These are phyloP conservation scores for Orbilia oligospora DNA, from an alignment of 2,329 filamentous ascomycete species.

Conservation along the genomic window DNA sequence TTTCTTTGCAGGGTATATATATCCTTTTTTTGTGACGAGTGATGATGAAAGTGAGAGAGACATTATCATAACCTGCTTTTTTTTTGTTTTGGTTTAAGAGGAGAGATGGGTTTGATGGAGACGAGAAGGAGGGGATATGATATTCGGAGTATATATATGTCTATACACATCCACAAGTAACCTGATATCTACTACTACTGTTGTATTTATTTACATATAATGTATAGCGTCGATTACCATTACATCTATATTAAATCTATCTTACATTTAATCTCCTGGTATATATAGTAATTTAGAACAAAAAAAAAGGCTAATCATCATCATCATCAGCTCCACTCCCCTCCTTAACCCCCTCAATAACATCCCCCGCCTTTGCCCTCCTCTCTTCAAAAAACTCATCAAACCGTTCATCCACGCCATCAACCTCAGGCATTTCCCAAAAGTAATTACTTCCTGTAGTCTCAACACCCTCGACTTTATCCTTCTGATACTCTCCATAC, in stretches of 20 bases:
- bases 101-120: background rate
- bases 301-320: too few relatives aligned
- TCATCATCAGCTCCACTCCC: constrained; percentile 16
- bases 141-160: constrained; percentile 12
- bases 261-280: background rate
- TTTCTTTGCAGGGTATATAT: background rate
- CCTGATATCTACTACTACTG: background rate
- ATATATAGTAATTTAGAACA: too few relatives aligned
- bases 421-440: constrained; percentile 47
- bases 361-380: constrained; percentile 35
- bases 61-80: background rate
- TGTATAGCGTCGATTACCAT: constrained; percentile 42
- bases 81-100: background rate
- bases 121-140: background rate
- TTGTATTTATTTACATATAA: constrained; percentile 57
- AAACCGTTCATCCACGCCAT: constrained; percentile 43
- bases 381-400: constrained; percentile 58
- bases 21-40: background rate
- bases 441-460: constrained; percentile 40
- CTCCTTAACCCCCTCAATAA: constrained; percentile 5
- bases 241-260: background rate
- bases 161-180: constrained; percentile 15
- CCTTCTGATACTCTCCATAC: constrained; percentile 68
- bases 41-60: constrained; percentile 6
- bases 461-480: constrained; percentile 63